phyloP scores from a whole-genome alignment of 306 rosid genomes.

The Carpinus fangiana region DNA sequence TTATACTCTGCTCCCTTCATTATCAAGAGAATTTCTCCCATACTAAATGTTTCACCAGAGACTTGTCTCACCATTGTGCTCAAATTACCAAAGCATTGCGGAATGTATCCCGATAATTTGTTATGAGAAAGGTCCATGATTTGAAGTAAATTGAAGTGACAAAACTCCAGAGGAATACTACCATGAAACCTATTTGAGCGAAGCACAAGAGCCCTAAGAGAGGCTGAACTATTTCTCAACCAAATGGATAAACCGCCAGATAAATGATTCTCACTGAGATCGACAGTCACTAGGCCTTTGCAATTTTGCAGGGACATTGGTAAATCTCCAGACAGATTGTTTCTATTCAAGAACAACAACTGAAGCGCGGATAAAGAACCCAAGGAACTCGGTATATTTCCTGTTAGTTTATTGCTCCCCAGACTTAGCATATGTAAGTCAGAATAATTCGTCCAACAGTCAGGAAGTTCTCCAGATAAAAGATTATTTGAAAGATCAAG shows the following conservation, averaged over 20 bases:
- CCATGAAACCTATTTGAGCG: background rate
- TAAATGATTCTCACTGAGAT: background rate
- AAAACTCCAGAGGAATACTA: background rate
- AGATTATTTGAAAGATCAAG: background rate
- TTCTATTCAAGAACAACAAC: too few species aligned
- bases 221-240: background rate
- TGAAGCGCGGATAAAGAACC: background rate
- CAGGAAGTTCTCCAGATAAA: background rate
- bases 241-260: background rate
- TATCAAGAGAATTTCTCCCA: background rate
- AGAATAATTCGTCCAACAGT: background rate
- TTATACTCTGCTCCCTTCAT: background rate
- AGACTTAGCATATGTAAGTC: too few species aligned
- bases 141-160: background rate
- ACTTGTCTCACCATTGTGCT: background rate
- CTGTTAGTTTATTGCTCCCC: background rate
- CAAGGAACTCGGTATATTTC: background rate
- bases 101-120: conserved; percentile 25
- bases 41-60: fast-evolving
- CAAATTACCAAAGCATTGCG: background rate
- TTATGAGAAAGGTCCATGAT: conserved; percentile 42
- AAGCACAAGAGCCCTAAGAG: background rate
- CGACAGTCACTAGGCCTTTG: background rate
- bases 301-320: background rate
- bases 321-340: background rate